Conservation (phyloP, 345 rosid genomes). For the Pugionium dolabratum region DNA sequence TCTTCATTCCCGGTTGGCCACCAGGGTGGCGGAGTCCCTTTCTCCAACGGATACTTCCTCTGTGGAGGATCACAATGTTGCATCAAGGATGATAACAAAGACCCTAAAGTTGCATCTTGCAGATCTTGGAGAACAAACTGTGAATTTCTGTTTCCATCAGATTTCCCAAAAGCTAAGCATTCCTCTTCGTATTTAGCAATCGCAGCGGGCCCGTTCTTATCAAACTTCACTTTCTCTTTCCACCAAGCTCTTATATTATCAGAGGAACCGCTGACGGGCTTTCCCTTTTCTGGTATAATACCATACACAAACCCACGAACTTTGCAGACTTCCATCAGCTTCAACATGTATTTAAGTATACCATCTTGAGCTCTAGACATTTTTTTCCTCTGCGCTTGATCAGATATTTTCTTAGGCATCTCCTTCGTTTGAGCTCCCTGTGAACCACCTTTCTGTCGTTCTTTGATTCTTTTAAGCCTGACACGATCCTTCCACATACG, state of each 20-base stretch:
- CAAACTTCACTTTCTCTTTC: constrained; percentile 99
- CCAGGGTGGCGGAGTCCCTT: constrained; percentile 94
- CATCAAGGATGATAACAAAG: constrained; percentile 92
- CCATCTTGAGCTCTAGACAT: constrained; percentile 99
- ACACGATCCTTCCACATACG: constrained; percentile 98
- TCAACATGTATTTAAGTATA: constrained; percentile 97
- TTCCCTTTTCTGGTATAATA: constrained; percentile 96
- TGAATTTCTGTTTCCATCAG: constrained; percentile 61
- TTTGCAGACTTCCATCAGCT: constrained; percentile 97
- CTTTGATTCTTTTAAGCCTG: constrained; percentile 84
- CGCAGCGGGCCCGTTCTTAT: constrained; percentile 97
- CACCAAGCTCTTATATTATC: constrained; percentile 99
- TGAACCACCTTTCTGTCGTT: constrained; percentile 63
- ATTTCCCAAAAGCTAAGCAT: constrained; percentile 62
- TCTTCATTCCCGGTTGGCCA: constrained; percentile 96
- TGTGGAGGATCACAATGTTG: constrained; percentile 99
- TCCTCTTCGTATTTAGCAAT: constrained; percentile 87
- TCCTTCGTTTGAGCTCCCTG: constrained; percentile 71
- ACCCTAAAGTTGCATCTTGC: constrained; percentile 99
- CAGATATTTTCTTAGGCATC: constrained; percentile 58
- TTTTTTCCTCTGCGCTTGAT: constrained; percentile 98
- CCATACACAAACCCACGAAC: constrained; percentile 98
- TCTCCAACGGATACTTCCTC: constrained; percentile 91
- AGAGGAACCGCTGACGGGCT: constrained; percentile 90
- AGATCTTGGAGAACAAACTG: constrained; percentile 81